Evolutionary conservation across 495 filamentous ascomycete genomes (phyloP).

Genomic region (Cetradonia linearis): DNA sequence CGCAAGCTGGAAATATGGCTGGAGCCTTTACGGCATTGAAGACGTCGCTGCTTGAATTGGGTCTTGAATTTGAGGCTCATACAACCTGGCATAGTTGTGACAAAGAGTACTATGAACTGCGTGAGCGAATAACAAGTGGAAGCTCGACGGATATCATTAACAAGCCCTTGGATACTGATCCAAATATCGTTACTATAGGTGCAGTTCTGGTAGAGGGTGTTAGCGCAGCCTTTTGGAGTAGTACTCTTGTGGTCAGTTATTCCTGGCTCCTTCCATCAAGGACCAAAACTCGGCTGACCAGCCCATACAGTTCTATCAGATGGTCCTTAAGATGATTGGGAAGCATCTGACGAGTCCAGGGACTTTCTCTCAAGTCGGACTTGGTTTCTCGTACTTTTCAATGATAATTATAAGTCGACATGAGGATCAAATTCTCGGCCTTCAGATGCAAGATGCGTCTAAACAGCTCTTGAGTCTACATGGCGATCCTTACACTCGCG

Average conservation of each 20-base stretch:
- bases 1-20: constrained; percentile 58
- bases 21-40: constrained; percentile 59
- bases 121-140: constrained; percentile 46
- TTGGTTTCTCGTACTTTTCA: constrained; percentile 65
- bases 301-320: constrained; percentile 59
- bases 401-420: constrained; percentile 65
- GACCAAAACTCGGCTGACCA: background rate
- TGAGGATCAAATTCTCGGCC: constrained; percentile 53
- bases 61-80: constrained; percentile 50
- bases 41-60: constrained; percentile 56
- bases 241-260: constrained; percentile 32
- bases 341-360: constrained; percentile 52
- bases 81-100: constrained; percentile 70
- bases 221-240: constrained; percentile 74
- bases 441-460: constrained; percentile 52
- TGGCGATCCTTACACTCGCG: constrained; percentile 58
- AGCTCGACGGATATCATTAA: constrained; percentile 46
- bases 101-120: constrained; percentile 51
- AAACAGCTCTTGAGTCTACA: constrained; percentile 56
- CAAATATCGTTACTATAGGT: constrained; percentile 53
- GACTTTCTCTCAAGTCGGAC: constrained; percentile 61
- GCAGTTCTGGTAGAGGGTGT: constrained; percentile 67
- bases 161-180: constrained; percentile 42
- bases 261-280: background rate
- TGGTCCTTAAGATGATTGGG: constrained; percentile 59